Evolutionary conservation across 441 rosid genomes (phyloP).

Genomic region (Mallotus japonicus): DNA sequence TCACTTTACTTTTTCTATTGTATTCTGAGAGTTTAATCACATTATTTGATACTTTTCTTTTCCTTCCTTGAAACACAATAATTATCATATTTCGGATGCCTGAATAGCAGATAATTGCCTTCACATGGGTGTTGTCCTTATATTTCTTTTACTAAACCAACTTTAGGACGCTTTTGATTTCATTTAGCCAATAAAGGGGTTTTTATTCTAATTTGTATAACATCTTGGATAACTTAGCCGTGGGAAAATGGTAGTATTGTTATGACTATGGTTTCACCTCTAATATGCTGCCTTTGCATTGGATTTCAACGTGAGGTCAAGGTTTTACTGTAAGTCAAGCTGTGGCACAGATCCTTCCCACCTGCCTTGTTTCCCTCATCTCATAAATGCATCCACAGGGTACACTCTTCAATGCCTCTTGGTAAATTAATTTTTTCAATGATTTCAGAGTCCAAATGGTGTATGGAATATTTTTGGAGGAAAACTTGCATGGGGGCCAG

Average conservation of each 20-base stretch:
- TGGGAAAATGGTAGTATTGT: not conserved
- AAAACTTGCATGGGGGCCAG: conserved; percentile 57
- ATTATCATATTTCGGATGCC: not conserved
- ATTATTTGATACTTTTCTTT: not conserved
- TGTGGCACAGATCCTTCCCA: not conserved
- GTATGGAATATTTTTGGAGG: conserved; percentile 56
- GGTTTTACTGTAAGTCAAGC: not conserved
- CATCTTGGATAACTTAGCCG: not conserved
- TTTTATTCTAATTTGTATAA: not conserved
- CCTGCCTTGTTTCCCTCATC: not conserved
- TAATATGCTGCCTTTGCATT: not conserved
- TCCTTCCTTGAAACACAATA: not conserved
- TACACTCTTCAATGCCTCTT: not conserved
- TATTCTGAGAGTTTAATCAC: not conserved
- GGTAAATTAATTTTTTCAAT: conserved; percentile 13
- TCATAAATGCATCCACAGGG: not conserved
- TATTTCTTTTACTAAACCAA: no score
- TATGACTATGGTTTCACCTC: not conserved
- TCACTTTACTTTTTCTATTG: not conserved
- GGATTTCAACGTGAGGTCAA: not conserved
- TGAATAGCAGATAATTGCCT: no score
- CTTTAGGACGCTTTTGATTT: no score
- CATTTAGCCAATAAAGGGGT: no score
- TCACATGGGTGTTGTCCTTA: no score
- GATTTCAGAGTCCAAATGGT: conserved; percentile 50